Base-by-base conservation (phyloP, 2,329 filamentous ascomycete species). In the Cordyceps javanica region DNA sequence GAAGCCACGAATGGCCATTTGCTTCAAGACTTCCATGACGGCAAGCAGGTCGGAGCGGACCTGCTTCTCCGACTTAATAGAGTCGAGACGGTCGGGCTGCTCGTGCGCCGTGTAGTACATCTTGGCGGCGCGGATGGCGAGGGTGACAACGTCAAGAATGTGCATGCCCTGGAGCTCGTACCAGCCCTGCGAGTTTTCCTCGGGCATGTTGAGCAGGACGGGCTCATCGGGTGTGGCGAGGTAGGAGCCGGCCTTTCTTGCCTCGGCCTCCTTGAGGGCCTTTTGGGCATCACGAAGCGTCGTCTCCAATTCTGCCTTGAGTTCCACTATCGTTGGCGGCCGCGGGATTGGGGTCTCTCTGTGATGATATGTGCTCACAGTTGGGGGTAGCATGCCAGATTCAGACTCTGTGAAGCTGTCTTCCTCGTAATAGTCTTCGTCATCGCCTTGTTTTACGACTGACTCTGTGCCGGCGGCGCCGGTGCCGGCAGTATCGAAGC, bases 21-120 rank as follows among this genome's bases (percentile, higher is more conserved):
- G 86, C 72, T 96, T 96, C 55, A 99, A 76, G 3, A 95, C 87
- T 64, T 99, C 94, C 71, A 99, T 86, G 42, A 96, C 90, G 58
- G 85, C 82, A 41, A 96, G 82, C 9, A 97, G 77, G 65, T 97
- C 93, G 52, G 88, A 80, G 42, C 94, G 86, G 49, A 99, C 88
- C 63, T 89, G 82, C 61, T 88, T 90, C 71, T 99, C 94, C 0
- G 90, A 86, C 71, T 90, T 92, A 73, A 97, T 95, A 28, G 88
- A 77, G 67, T 94, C 90, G 19, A 97, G 78, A 38, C 90, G 86
- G 64, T 94, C 88, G 1, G 92, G 91, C 55, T 92, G 82, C 67
- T 95, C 89, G 69, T 97, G 94, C 4, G 91, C 83, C 0, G 92
- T 97, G 73, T 99, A 97, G 75, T 97, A 99, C 66, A 95, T 87